Percentiles rank a stretch among this genome's conserved stretches.
phyloP scores from a whole-genome alignment of 2,329 filamentous ascomycete species.

The Pseudocercospora cruenta region DNA sequence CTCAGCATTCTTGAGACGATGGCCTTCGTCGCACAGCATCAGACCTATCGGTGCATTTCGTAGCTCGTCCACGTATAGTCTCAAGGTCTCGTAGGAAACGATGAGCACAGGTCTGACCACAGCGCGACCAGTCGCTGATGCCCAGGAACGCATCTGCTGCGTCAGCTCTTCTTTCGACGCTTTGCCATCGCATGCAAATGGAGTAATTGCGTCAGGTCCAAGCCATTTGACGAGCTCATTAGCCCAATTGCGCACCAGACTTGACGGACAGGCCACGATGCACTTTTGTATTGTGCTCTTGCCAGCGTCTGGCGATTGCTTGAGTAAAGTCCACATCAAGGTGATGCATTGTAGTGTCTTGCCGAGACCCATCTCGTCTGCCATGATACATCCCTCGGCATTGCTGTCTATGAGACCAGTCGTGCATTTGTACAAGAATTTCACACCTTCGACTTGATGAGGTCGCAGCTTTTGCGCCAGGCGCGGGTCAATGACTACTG shows the following conservation, averaged over 20 bases:
- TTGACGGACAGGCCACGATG: constrained; percentile 94
- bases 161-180: constrained; percentile 92
- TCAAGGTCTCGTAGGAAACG: constrained; percentile 94
- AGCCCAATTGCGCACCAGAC: constrained; percentile 95
- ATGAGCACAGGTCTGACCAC: constrained; percentile 93
- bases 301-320: constrained; percentile 94
- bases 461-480: constrained; percentile 88
- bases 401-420: constrained; percentile 94
- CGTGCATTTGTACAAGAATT: constrained; percentile 93
- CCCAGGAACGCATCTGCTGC: constrained; percentile 90
- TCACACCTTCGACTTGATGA: constrained; percentile 97
- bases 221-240: constrained; percentile 98
- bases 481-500: constrained; percentile 92
- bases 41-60: constrained; percentile 88
- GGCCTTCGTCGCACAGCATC: constrained; percentile 93
- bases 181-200: constrained; percentile 96
- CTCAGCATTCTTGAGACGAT: constrained; percentile 94
- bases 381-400: constrained; percentile 98
- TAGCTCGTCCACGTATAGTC: constrained; percentile 86
- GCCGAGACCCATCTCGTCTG: constrained; percentile 96
- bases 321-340: constrained; percentile 93
- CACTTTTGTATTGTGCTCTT: constrained; percentile 94
- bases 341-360: constrained; percentile 98
- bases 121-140: constrained; percentile 83
- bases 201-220: constrained; percentile 83